Percentiles rank a stretch among this genome's conserved stretches.
Evolutionary conservation across 192 early-diverging fungal genomes (phyloP).

Genomic region (Backusella australiensis): DNA sequence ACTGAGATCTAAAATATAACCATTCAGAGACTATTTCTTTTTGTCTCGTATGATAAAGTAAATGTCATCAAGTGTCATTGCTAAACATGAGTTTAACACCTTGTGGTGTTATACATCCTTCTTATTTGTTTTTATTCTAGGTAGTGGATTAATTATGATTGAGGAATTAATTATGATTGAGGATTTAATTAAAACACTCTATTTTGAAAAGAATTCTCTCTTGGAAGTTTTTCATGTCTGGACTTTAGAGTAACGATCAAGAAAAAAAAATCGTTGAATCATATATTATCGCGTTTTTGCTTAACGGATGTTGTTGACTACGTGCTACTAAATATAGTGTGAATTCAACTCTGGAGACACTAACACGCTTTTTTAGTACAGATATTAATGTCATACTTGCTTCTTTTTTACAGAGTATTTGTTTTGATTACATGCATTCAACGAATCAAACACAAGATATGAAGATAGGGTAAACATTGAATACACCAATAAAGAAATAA

Average conservation of each 20-base stretch:
- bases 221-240: neutral
- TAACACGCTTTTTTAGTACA: no score
- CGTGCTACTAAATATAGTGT: neutral
- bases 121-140: no score
- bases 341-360: neutral
- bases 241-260: neutral
- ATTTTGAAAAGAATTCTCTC: neutral
- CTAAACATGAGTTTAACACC: neutral
- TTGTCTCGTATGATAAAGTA: neutral
- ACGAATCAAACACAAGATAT: neutral
- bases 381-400: no score
- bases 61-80: neutral
- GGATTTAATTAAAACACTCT: neutral
- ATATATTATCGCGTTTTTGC: neutral
- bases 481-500: no score
- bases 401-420: neutral
- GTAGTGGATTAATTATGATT: neutral
- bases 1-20: no score
- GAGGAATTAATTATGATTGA: neutral
- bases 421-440: neutral
- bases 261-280: neutral
- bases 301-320: neutral
- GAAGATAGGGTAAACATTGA: no score
- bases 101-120: no score
- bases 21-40: neutral